Base-by-base conservation (phyloP, 768 basidiomycete genomes). In the Lentinula raphanica region DNA sequence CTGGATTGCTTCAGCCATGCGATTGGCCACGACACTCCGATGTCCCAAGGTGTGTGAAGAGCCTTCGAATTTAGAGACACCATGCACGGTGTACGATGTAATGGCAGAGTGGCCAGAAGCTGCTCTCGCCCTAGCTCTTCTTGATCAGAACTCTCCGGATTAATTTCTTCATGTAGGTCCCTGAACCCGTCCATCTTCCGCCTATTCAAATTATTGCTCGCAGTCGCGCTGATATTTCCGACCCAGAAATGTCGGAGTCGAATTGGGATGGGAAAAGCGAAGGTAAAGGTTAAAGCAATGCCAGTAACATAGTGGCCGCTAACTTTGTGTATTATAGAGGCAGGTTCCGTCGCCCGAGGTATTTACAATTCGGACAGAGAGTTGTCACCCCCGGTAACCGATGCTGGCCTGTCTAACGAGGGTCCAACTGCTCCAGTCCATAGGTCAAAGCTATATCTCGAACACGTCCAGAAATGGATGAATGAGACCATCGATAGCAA, bases 1-100 rank as follows among this genome's bases (percentile, higher is more conserved):
- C 66, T 87, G 85, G 84, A 65, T 82, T 49, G 73, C 74, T 36
- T 83, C 83, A 51, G 78, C 82, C 9, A 78, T 81, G 76, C 71
- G 69, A 0, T 64, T 76, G 36, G 61, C 64, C 21, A 72, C 69
- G 15, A 70, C 69, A 40, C 70, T 68, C 29, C 49, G 51, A 15
- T 65, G 72, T 56, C 78, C 75, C 3, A 70, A 76, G 71, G 80
- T 80, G 63, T 58, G 76, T 75, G 60, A 62, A 48, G 68, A 67
- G 48, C 60, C 59, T 56, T 25, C 55, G 32, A 60, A 63, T 56
- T 44, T 58, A 58, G 65, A 65, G 36, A 60, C 60, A 51, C 66
- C 64, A 32, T 69, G 65, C 55, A 70, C 67, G 44, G 66, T 69
- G 40, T 70, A 71, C 59, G 71, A 74, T 54, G 58, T 68, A 38